Percentiles rank a stretch among this genome's conserved stretches.
Conservation (phyloP, 805 yeast genomes). For the Metschnikowia borealis region DNA sequence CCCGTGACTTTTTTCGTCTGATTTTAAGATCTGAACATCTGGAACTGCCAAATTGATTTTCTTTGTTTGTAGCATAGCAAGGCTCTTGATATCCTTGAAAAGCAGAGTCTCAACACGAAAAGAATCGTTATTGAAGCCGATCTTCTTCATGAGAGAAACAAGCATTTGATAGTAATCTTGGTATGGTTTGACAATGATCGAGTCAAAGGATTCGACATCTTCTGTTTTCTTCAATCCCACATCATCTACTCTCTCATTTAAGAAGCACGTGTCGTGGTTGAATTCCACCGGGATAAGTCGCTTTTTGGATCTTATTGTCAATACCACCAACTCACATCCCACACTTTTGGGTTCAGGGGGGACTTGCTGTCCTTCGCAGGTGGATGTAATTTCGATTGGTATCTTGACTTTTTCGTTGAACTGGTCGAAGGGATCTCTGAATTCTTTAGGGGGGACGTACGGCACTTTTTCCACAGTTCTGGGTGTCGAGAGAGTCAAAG, state of each 20-base stretch:
- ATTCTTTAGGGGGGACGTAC: slow-evolving; percentile 33
- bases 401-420: slow-evolving; percentile 21
- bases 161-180: slow-evolving; percentile 25
- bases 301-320: slow-evolving; percentile 33
- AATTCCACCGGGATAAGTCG: slow-evolving; percentile 38
- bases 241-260: slow-evolving; percentile 28
- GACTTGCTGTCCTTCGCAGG: slow-evolving; percentile 13
- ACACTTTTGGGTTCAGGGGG: slow-evolving; percentile 34
- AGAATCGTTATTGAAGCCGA: slow-evolving; percentile 29
- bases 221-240: slow-evolving; percentile 19
- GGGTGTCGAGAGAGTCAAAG: slow-evolving; percentile 35
- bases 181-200: slow-evolving; percentile 31
- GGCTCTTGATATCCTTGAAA: slow-evolving; percentile 32
- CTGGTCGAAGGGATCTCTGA: slow-evolving; percentile 16
- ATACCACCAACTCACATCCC: slow-evolving; percentile 32
- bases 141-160: slow-evolving; percentile 26
- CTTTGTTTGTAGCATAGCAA: slow-evolving; percentile 34
- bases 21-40: slow-evolving; percentile 16
- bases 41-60: slow-evolving; percentile 28
- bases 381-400: slow-evolving; percentile 32
- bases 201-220: slow-evolving; percentile 27
- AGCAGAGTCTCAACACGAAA: slow-evolving; percentile 33
- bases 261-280: slow-evolving; percentile 37
- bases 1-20: slow-evolving; percentile 18
- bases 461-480: slow-evolving; percentile 24